Percentiles rank a stretch among this genome's conserved stretches.
Evolutionary conservation across 2,329 filamentous ascomycete genomes (phyloP).

Genomic region (Arachnopeziza araneosa): DNA sequence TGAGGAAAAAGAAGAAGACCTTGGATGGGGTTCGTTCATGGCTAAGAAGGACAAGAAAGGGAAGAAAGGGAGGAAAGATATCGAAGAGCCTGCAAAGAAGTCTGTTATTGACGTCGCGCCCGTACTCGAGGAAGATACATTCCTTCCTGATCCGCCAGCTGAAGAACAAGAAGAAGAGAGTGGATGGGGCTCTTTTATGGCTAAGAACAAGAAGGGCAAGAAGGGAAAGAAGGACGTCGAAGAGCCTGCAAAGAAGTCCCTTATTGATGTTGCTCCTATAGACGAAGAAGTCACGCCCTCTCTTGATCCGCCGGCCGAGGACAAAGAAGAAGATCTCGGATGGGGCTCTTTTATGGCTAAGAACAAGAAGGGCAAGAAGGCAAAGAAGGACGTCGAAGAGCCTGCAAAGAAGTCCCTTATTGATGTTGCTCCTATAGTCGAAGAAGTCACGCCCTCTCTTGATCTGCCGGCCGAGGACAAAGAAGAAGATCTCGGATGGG

Average conservation of each 20-base stretch:
- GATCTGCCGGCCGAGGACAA: constrained; percentile 13
- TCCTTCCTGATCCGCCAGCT: no score
- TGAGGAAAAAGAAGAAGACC: neutral
- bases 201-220: constrained; percentile 33
- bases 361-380: no score
- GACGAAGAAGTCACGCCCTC: no score
- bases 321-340: no score
- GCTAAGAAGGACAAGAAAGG: constrained; percentile 32
- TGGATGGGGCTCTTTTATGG: neutral
- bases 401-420: constrained; percentile 7
- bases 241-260: no score
- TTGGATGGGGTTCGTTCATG: neutral
- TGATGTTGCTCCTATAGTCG: neutral
- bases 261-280: no score
- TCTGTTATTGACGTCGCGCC: no score
- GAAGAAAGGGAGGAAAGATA: constrained; percentile 25
- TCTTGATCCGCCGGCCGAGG: no score
- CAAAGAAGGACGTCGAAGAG: constrained; percentile 13
- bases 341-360: no score
- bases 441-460: neutral
- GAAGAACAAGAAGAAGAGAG: no score
- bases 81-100: constrained; percentile 13
- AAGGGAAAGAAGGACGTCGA: constrained; percentile 17
- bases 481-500: constrained; percentile 32
- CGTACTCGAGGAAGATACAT: no score